Conservation (phyloP, 2,329 filamentous ascomycete genomes). For the Fusarium acutatum region DNA sequence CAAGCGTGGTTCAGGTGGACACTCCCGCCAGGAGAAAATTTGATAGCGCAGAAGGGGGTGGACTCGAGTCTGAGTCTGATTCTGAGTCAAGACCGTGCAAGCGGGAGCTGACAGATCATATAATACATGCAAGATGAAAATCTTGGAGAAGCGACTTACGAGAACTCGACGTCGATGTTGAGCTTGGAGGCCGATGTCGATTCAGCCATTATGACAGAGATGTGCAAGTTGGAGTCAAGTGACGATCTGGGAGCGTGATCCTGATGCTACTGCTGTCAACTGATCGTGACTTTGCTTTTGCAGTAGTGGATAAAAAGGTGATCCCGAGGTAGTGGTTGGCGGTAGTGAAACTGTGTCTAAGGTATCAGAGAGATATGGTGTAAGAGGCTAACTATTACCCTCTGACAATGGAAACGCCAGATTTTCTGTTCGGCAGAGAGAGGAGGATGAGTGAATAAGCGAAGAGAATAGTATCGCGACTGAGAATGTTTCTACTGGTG, state of each 20-base stretch:
- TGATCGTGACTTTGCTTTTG: slow-evolving; percentile 28
- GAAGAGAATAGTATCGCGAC: not conserved
- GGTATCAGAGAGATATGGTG: not conserved
- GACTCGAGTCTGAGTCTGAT: slow-evolving; percentile 2
- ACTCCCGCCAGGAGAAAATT: slow-evolving; percentile 12
- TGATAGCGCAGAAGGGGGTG: slow-evolving; percentile 5
- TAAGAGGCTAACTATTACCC: not conserved
- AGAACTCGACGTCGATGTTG: slow-evolving; percentile 77
- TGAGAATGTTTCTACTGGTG: not conserved
- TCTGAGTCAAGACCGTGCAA: slow-evolving; percentile 9
- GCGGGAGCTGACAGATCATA: slow-evolving; percentile 38
- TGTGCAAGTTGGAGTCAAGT: slow-evolving; percentile 8
- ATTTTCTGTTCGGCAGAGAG: not conserved
- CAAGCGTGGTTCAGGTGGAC: slow-evolving; percentile 26
- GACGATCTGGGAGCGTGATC: not conserved
- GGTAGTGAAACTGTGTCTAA: not conserved
- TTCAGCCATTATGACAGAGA: slow-evolving; percentile 24
- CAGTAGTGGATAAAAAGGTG: slow-evolving; percentile 1
- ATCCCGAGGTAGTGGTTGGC: slow-evolving; percentile 5
- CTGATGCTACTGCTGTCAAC: not conserved
- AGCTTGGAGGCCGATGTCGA: slow-evolving; percentile 49
- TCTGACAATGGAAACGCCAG: not conserved
- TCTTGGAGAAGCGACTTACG: slow-evolving; percentile 48
- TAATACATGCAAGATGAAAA: slow-evolving; percentile 24
- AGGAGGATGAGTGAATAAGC: not conserved